A percentile compares a stretch with the other conserved stretches of the same genome.
phyloP scores from a whole-genome alignment of 169 alveolate genomes.

The Plasmodium billcollinsi region DNA sequence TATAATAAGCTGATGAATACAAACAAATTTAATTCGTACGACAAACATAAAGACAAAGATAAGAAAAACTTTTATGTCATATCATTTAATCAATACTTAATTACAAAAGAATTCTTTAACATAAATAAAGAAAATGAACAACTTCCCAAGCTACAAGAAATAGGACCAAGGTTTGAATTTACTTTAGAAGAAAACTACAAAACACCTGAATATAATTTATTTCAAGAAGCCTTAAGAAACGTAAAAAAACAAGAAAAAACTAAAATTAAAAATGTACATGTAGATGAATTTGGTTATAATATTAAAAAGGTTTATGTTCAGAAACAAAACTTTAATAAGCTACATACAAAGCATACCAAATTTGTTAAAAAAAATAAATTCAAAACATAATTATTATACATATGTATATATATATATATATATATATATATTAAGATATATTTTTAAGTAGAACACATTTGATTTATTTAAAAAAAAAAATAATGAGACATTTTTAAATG shows the following conservation, averaged over 20 bases:
- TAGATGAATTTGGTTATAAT: constrained; percentile 44
- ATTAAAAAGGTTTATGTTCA: constrained; percentile 47
- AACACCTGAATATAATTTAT: constrained; percentile 27
- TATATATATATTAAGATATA: too few relatives aligned
- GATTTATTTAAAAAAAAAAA: too few relatives aligned
- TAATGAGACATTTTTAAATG: too few relatives aligned
- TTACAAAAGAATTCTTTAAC: constrained; percentile 10
- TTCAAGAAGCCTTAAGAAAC: constrained; percentile 50
- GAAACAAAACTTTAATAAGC: constrained; percentile 40
- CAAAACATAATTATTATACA: background rate
- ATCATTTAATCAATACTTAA: constrained; percentile 40
- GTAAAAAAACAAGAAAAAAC: constrained; percentile 1
- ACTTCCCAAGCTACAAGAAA: constrained; percentile 14
- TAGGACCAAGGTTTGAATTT: constrained; percentile 55
- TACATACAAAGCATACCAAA: constrained; percentile 53
- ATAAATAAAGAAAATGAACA: background rate
- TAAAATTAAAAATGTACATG: constrained; percentile 5
- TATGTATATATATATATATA: too few relatives aligned
- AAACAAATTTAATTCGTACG: too few relatives aligned
- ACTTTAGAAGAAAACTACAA: constrained; percentile 13
- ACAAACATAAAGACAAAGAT: background rate
- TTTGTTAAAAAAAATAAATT: constrained; percentile 14
- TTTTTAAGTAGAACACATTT: too few relatives aligned
- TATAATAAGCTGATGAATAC: too few relatives aligned
- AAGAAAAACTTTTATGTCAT: background rate